Conservation (phyloP, 73 alveolate species). For the Symbiodinium natans region DNA sequence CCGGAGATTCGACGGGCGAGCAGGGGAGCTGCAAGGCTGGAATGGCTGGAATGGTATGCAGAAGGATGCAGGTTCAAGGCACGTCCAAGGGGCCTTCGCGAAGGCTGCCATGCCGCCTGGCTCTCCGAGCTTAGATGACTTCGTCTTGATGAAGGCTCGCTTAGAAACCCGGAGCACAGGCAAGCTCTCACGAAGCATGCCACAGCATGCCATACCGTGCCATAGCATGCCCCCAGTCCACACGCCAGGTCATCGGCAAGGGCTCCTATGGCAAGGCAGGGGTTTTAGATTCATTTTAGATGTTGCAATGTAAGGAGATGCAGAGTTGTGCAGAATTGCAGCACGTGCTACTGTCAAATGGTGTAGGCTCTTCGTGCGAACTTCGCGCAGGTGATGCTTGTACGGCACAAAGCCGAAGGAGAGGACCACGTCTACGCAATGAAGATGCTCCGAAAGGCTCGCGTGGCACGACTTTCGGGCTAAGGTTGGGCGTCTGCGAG, state of each 20-base stretch:
- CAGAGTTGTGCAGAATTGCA: too few relatives aligned
- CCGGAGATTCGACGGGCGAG: constrained; percentile 7
- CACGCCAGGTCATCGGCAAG: constrained; percentile 96
- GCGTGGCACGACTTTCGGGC: not conserved
- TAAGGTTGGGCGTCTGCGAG: not conserved
- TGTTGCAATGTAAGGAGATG: too few relatives aligned
- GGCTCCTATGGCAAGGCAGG: constrained; percentile 98
- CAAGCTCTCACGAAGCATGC: not conserved
- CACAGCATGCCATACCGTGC: not conserved
- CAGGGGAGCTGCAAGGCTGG: not conserved
- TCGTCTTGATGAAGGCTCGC: constrained; percentile 94
- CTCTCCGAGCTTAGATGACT: constrained; percentile 96
- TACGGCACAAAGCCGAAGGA: constrained; percentile 95
- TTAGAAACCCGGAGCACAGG: too few relatives aligned
- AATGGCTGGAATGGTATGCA: too few relatives aligned
- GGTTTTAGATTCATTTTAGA: not conserved
- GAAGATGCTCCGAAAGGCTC: constrained; percentile 97
- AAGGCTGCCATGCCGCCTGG: constrained; percentile 76
- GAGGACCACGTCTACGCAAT: constrained; percentile 97
- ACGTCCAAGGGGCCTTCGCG: not conserved
- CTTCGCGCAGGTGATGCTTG: constrained; percentile 93
- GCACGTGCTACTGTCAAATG: too few relatives aligned
- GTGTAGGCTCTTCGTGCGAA: not conserved
- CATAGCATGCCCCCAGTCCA: not conserved
- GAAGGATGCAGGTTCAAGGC: too few relatives aligned